Percentiles rank a stretch among this genome's conserved stretches.
Evolutionary conservation across 345 rosid genomes (phyloP).

Genomic region (Abelmoschus esculentus): DNA sequence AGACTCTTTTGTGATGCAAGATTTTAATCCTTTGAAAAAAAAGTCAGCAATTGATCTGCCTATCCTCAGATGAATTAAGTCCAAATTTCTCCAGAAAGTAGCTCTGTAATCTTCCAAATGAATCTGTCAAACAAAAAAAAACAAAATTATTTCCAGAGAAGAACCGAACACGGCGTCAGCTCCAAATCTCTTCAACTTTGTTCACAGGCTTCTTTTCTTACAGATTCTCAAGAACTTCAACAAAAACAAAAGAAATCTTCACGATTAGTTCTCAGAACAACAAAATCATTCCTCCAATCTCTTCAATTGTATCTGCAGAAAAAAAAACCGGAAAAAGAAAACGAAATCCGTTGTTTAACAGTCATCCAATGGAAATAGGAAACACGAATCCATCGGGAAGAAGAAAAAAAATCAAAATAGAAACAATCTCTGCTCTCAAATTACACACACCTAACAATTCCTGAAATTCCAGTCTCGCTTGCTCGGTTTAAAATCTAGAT

Average conservation of each 20-base stretch:
- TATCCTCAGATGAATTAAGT: background rate
- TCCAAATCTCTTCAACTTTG: background rate
- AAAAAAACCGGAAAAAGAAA: background rate
- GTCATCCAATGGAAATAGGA: background rate
- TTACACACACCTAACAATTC: slow-evolving; percentile 18
- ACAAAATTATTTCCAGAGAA: background rate
- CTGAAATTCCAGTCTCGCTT: background rate
- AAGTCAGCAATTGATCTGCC: slow-evolving; percentile 16
- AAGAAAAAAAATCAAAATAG: background rate
- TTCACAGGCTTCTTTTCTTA: background rate
- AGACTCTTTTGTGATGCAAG: slow-evolving; percentile 10
- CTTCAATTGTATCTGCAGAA: slow-evolving; percentile 17
- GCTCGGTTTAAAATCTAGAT: slow-evolving; percentile 24
- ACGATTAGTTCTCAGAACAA: slow-evolving; percentile 6
- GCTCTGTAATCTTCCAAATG: slow-evolving; percentile 15
- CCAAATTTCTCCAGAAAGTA: slow-evolving; percentile 7
- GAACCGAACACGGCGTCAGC: background rate
- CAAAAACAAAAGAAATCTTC: slow-evolving; percentile 9
- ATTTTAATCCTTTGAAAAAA: slow-evolving; percentile 16
- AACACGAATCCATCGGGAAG: background rate
- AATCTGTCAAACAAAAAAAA: slow-evolving; percentile 17
- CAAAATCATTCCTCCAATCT: background rate
- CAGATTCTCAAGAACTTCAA: slow-evolving; percentile 4
- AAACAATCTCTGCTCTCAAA: slow-evolving; percentile 8
- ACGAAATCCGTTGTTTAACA: background rate